Conservation (phyloP, 805 yeast genomes). For the Dipodascus albidus region DNA sequence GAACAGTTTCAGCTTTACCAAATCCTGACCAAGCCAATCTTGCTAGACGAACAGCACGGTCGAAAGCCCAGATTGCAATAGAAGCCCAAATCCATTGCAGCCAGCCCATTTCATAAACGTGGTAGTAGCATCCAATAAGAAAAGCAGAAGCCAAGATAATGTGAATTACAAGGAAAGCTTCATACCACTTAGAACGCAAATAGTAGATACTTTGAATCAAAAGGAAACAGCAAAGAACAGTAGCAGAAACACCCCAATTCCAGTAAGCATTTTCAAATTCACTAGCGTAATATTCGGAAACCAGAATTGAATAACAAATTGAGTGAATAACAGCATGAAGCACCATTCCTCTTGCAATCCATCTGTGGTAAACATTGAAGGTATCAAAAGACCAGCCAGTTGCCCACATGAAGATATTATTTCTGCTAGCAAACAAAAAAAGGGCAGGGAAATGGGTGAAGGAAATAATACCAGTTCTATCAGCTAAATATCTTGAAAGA, state of each 20-base stretch:
- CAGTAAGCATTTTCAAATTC: conserved; percentile 15
- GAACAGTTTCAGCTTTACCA: conserved; percentile 17
- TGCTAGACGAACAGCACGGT: conserved; percentile 44
- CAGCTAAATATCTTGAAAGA: conserved; percentile 32
- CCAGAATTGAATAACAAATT: conserved; percentile 34
- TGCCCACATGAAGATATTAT: conserved; percentile 49
- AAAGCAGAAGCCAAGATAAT: conserved; percentile 3
- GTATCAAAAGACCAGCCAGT: conserved; percentile 55
- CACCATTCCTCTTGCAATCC: conserved; percentile 45
- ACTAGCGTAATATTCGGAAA: conserved; percentile 20
- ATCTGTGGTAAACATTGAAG: conserved; percentile 50
- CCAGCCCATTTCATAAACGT: conserved; percentile 4
- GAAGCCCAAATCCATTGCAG: conserved; percentile 35
- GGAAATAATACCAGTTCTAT: conserved; percentile 41
- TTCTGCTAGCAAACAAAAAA: conserved; percentile 58
- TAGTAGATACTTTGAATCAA: conserved; percentile 36
- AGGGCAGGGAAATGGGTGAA: conserved; percentile 32
- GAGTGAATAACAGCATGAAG: conserved; percentile 44
- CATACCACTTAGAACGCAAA: conserved; percentile 13
- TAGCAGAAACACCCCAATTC: conserved; percentile 31
- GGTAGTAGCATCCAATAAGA: conserved; percentile 4
- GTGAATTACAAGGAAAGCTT: conserved; percentile 4
- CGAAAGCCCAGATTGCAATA: conserved; percentile 59
- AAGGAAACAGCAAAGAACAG: conserved; percentile 32
- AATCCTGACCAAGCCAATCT: conserved; percentile 48